Percentiles rank a stretch among this genome's conserved stretches.
Evolutionary conservation across 2,329 filamentous ascomycete genomes (phyloP).

Genomic region (Penicillium aurantiogriseum): DNA sequence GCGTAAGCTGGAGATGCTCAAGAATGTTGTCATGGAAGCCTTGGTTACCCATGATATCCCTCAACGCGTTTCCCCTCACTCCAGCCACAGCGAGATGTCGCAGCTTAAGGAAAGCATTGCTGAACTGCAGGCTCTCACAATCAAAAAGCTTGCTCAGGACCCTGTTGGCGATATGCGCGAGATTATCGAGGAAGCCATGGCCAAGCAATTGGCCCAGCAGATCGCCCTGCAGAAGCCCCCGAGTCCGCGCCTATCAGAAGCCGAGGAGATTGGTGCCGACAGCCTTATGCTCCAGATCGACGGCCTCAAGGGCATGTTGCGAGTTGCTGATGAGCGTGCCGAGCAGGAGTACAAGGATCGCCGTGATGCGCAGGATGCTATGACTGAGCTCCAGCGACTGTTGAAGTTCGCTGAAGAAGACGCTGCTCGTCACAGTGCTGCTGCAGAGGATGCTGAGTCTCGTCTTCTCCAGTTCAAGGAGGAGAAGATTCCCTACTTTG

Average conservation of each 20-base stretch:
- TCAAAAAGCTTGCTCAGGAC: conserved; percentile 34
- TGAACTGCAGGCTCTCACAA: conserved; percentile 43
- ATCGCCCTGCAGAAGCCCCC: conserved; percentile 18
- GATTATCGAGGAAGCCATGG: conserved; percentile 63
- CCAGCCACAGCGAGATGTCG: conserved; percentile 36
- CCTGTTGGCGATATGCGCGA: conserved; percentile 56
- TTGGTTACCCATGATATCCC: conserved; percentile 50
- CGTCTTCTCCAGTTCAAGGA: conserved; percentile 64
- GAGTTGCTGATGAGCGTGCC: conserved; percentile 60
- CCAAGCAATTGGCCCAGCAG: conserved; percentile 54
- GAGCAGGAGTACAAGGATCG: conserved; percentile 64
- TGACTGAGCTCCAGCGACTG: conserved; percentile 69
- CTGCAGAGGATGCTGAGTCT: conserved; percentile 64
- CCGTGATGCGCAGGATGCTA: conserved; percentile 67
- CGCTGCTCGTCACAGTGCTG: conserved; percentile 46
- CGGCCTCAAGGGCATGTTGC: conserved; percentile 68
- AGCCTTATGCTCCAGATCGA: conserved; percentile 58
- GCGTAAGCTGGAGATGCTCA: conserved; percentile 77
- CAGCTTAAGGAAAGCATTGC: conserved; percentile 41
- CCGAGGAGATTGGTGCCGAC: conserved; percentile 51
- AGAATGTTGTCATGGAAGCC: conserved; percentile 64
- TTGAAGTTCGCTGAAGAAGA: conserved; percentile 65
- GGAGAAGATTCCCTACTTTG: conserved; percentile 67
- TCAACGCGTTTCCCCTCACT: conserved; percentile 26
- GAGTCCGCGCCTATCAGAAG: conserved; percentile 51